Base-by-base conservation (phyloP, 371 early-diverging fungal species). In the Chytridium lagenaria region DNA sequence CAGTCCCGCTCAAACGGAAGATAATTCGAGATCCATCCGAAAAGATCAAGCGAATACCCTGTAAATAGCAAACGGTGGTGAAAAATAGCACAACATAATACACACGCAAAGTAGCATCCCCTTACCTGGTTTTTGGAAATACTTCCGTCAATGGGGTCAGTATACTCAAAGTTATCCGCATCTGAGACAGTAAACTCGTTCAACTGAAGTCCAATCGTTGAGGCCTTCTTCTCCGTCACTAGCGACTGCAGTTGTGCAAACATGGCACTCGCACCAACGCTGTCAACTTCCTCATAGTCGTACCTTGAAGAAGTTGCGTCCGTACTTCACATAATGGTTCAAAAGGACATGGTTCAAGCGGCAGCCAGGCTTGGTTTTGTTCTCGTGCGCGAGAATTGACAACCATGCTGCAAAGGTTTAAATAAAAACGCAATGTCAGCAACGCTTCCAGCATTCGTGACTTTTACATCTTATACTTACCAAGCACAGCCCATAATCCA, bases 231-330 rank as follows among this genome's bases (percentile, higher is more conserved):
- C 31, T 55, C 59, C 50, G 72, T 70, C 50, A 81, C 70, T 68
- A 75, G 71, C 26, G 36, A 72, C 34, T 52, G 70, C 68, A 98
- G 86, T 59, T 84, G 88, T 1, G 84, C 84, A 44, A 95, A 90
- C 91, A 97, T 90, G 72, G 89, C 84, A 38, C 84, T 87, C 26
- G 97, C 98, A 36, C 86, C 87, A 16, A 89, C 90, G 23, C 89
- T 81, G 37, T 92, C 94, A 10, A 98, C 96, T 73, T 98, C 98
- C 77, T 98, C 98, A 80, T 95, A 98, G 80, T 98, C 98, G 78
- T 96, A 97, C 80, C 78, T 76, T 7, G 23, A 96, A 98, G 88
- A 94, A 98, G 91, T 98, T 95, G 69, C 98, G 93, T 37, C 98
- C 98, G 64, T 95, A 98, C 2, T 78, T 84, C 30, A 80, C 68